Evolutionary conservation across 2,329 filamentous ascomycete genomes (phyloP).

Genomic region (Alternaria burnsii): DNA sequence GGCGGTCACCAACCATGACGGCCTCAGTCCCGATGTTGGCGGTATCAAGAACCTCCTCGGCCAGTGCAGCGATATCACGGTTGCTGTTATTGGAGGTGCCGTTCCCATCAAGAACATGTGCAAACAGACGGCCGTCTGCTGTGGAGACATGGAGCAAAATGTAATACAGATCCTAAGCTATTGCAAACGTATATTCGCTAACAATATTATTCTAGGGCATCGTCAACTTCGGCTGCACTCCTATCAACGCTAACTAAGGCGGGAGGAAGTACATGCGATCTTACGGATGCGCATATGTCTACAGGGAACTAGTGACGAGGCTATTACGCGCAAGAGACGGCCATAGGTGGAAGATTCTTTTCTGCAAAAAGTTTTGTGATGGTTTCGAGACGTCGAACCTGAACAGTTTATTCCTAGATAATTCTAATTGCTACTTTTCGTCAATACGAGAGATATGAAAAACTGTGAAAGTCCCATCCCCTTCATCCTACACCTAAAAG

Average conservation of each 20-base stretch:
- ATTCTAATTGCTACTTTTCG: too few relatives aligned
- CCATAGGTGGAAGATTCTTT: too few relatives aligned
- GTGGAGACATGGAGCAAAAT: not conserved
- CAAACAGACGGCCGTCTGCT: not conserved
- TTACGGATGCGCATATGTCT: not conserved
- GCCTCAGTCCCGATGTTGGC: not conserved
- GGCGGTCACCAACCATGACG: not conserved
- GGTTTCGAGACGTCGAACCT: too few relatives aligned
- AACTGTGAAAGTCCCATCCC: too few relatives aligned
- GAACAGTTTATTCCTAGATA: too few relatives aligned
- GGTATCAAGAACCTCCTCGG: not conserved
- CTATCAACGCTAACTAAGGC: not conserved
- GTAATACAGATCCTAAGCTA: not conserved
- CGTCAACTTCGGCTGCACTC: not conserved
- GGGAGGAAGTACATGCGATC: not conserved
- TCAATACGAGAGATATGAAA: too few relatives aligned
- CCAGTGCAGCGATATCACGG: not conserved
- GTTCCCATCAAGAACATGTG: not conserved
- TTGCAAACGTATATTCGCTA: not conserved
- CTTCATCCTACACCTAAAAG: too few relatives aligned
- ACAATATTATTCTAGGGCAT: not conserved
- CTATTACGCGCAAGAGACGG: fast-evolving
- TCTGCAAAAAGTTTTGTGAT: too few relatives aligned
- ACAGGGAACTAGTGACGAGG: fast-evolving
- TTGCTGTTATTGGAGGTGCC: not conserved